Evolutionary conservation across 116 monocot species (phyloP).

Genomic region (Posidonia oceanica): DNA sequence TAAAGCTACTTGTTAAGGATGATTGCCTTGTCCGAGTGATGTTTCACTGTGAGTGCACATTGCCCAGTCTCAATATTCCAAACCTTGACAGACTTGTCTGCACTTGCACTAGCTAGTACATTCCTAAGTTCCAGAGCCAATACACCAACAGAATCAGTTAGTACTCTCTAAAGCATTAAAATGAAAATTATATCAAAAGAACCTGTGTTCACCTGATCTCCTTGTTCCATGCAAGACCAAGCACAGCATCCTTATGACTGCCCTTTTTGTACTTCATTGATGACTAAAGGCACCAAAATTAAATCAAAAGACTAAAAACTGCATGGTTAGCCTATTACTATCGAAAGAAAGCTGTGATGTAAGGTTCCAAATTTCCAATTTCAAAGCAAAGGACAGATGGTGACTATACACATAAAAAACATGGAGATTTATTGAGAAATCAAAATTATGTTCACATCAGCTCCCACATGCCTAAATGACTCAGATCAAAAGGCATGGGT

Average conservation of each 20-base stretch:
- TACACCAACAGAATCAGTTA: neutral
- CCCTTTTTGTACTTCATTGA: conserved; percentile 64
- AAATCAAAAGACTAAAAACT: neutral
- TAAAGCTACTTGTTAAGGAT: neutral
- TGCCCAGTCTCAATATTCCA: conserved; percentile 69
- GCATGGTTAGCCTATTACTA: neutral
- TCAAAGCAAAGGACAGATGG: too few species aligned
- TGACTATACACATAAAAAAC: too few species aligned
- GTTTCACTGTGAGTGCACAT: conserved; percentile 58
- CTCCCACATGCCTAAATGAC: too few species aligned
- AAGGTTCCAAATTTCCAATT: too few species aligned
- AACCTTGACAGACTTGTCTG: conserved; percentile 77
- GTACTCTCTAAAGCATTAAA: neutral
- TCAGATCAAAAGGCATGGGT: too few species aligned
- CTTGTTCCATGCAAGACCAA: conserved; percentile 95
- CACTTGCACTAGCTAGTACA: conserved; percentile 95
- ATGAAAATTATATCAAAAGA: neutral
- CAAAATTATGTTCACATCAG: too few species aligned
- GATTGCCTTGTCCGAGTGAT: conserved; percentile 74
- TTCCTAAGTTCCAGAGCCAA: conserved; percentile 38
- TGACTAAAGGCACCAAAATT: neutral
- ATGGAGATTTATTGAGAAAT: too few species aligned
- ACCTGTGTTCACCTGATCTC: conserved; percentile 52
- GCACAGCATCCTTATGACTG: conserved; percentile 78
- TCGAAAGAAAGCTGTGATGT: too few species aligned